A percentile compares a stretch with the other conserved stretches of the same genome.
phyloP scores from a whole-genome alignment of 441 rosid genomes.

The Erodium texanum region DNA sequence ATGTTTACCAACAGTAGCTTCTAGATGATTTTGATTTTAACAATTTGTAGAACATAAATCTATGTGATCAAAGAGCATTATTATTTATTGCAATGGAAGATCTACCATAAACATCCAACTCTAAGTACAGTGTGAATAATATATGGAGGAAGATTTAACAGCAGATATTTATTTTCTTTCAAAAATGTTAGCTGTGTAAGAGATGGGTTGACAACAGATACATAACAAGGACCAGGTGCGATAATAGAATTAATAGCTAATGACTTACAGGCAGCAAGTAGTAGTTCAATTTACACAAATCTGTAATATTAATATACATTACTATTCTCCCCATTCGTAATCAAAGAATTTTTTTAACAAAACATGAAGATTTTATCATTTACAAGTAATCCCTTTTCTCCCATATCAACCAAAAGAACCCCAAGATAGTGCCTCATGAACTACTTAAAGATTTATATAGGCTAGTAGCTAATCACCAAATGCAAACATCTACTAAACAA shows the following conservation, averaged over 20 bases:
- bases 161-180: neutral
- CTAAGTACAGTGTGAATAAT: too few relatives aligned
- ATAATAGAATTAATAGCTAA: neutral
- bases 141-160: neutral
- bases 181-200: too few relatives aligned
- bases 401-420: neutral
- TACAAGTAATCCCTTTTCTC: neutral
- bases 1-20: too few relatives aligned
- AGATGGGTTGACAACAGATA: too few relatives aligned
- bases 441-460: too few relatives aligned
- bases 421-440: neutral
- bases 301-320: neutral
- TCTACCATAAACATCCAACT: too few relatives aligned
- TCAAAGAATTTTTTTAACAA: neutral
- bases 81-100: too few relatives aligned
- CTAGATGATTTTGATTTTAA: too few relatives aligned
- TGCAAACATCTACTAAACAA: neutral
- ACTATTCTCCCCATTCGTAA: neutral
- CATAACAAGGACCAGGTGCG: too few relatives aligned
- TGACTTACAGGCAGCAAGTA: neutral
- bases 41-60: too few relatives aligned
- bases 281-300: neutral
- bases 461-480: neutral
- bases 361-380: neutral
- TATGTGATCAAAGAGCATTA: too few relatives aligned